Evolutionary conservation across 768 basidiomycete genomes (phyloP).

Genomic region (Lyophyllum shimeji): DNA sequence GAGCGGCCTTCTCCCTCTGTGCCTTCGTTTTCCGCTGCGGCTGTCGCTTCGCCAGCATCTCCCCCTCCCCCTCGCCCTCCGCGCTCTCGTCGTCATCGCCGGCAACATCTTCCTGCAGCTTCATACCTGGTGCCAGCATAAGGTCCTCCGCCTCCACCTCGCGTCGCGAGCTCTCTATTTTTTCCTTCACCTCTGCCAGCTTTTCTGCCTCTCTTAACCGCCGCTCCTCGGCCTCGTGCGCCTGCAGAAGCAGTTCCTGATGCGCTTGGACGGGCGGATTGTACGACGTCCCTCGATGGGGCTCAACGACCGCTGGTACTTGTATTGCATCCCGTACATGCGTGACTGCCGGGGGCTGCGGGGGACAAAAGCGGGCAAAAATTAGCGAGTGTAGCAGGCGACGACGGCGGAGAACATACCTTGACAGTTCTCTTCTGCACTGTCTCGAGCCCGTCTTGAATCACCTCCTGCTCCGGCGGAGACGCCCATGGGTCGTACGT

Average conservation of each 20-base stretch:
- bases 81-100: slow-evolving; percentile 37
- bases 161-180: slow-evolving; percentile 49
- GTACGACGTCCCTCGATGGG: slow-evolving; percentile 86
- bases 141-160: slow-evolving; percentile 30
- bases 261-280: slow-evolving; percentile 81
- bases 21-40: slow-evolving; percentile 42
- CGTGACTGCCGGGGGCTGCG: slow-evolving; percentile 47
- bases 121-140: slow-evolving; percentile 65
- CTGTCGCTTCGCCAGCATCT: slow-evolving; percentile 34
- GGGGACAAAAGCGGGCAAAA: not conserved
- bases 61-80: slow-evolving; percentile 26
- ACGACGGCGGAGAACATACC: slow-evolving; percentile 32
- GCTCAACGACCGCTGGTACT: slow-evolving; percentile 64
- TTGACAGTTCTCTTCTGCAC: slow-evolving; percentile 48
- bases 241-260: slow-evolving; percentile 65
- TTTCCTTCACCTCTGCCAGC: slow-evolving; percentile 51
- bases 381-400: not conserved
- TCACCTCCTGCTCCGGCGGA: slow-evolving; percentile 28
- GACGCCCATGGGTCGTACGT: slow-evolving; percentile 63
- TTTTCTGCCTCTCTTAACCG: slow-evolving; percentile 53
- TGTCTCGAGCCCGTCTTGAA: slow-evolving; percentile 40
- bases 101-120: slow-evolving; percentile 39
- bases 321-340: slow-evolving; percentile 55
- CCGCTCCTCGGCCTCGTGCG: slow-evolving; percentile 64
- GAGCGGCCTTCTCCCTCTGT: slow-evolving; percentile 69